Conservation (phyloP, 139 green algal genomes). For the Penium margaritaceum region DNA sequence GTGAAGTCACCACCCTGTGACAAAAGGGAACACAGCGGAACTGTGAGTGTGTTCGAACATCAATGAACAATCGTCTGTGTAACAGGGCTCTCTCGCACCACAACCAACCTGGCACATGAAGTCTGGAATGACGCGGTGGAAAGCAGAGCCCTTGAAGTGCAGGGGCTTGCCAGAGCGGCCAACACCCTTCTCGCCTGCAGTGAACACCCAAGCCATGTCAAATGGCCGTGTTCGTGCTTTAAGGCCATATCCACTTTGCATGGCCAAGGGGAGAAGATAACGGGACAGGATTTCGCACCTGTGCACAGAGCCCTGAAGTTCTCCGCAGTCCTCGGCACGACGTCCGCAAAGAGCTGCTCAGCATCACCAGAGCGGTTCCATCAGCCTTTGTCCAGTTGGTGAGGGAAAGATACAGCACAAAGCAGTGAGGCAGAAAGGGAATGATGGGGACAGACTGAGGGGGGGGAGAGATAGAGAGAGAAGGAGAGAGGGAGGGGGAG, state of each 20-base stretch:
- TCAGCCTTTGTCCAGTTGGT: too few relatives aligned
- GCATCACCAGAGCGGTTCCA: not conserved
- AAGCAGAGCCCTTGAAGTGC: conserved; percentile 51
- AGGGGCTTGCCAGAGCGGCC: conserved; percentile 48
- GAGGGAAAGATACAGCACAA: conserved; percentile 1
- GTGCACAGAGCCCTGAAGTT: conserved; percentile 60
- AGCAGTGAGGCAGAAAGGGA: not conserved
- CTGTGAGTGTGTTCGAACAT: too few relatives aligned
- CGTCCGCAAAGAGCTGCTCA: conserved; percentile 22
- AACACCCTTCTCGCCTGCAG: conserved; percentile 39
- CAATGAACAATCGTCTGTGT: too few relatives aligned
- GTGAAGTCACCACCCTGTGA: conserved; percentile 57
- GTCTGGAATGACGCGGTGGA: conserved; percentile 52
- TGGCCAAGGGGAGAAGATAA: not conserved
- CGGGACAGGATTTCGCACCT: conserved; percentile 4
- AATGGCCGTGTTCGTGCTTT: not conserved
- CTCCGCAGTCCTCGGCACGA: conserved; percentile 53
- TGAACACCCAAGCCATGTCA: too few relatives aligned
- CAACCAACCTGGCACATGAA: conserved; percentile 50
- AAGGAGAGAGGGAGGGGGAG: not conserved
- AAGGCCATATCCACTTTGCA: not conserved
- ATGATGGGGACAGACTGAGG: not conserved
- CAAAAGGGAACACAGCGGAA: conserved; percentile 6
- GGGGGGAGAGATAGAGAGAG: not conserved
- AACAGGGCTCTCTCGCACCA: too few relatives aligned